Evolutionary conservation across 306 rosid species (phyloP), one percentile per base, ranked within the genome.

Genomic region (Gastrolobium villosum): DNA sequence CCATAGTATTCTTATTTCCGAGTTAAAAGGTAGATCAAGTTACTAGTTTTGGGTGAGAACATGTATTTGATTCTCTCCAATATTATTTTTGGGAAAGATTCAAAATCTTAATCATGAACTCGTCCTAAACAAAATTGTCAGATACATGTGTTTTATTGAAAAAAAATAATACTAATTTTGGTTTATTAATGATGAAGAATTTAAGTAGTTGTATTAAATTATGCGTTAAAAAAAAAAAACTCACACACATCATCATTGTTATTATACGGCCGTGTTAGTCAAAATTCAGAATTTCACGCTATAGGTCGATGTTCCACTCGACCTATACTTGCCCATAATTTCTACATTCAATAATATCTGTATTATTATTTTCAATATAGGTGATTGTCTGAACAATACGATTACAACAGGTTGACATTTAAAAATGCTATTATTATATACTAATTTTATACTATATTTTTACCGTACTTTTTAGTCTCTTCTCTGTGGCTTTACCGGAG

Each of bases 261-360:
- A 13, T 49, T 3, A 14, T 49, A 4, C 55, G 6, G 11, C n/a
- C 35, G 7, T 77, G 14, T 9, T 52, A 13, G 28, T 49, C 5
- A 20, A 10, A 4, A 11, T 48, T 37, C 70, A 70, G 55, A 75
- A 50, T 75, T 65, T 71, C 82, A 82, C 72, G 83, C 74, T 73
- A 48, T 4, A 26, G 10, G 48, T 44, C 72, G 80, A 75, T 60
- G 86, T 65, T 78, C 3, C 13, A 67, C n/a, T n/a, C 37, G 46
- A 26, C 67, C 35, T 48, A 62, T 50, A 37, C 35, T 28, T 26
- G 11, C 6, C 79, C 81, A 52, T 10, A 66, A 30, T 60, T 70
- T 72, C 44, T 65, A 76, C 28, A 13, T 57, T 37, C 52, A 34
- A 39, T 28, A 20, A 20, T 40, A 44, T 10, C 4, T 43, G 32